Conservation (phyloP, 495 filamentous ascomycete genomes). For the Jackrogersella minutella region DNA sequence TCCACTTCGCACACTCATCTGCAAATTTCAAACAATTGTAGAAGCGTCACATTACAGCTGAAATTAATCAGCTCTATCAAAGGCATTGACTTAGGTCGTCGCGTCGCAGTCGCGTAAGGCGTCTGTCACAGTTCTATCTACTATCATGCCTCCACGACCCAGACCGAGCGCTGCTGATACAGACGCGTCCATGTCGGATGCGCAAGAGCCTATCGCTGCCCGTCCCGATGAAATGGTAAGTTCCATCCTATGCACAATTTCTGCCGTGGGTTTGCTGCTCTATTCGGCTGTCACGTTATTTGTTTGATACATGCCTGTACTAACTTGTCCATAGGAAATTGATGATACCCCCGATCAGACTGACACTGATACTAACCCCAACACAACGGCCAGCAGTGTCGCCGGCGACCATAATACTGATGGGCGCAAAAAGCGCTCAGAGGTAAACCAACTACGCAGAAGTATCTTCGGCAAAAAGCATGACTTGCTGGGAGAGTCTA, state of each 20-base stretch:
- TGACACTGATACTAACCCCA: slow-evolving; percentile 92
- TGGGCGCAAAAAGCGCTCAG: slow-evolving; percentile 83
- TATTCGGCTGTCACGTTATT: not conserved
- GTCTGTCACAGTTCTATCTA: slow-evolving; percentile 31
- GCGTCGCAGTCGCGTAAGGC: slow-evolving; percentile 53
- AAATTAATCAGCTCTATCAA: slow-evolving; percentile 1
- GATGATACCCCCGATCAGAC: slow-evolving; percentile 87
- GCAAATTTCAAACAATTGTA: not conserved
- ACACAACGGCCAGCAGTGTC: slow-evolving; percentile 89
- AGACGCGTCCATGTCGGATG: slow-evolving; percentile 68
- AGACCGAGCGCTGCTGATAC: slow-evolving; percentile 58
- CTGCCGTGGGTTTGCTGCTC: not conserved
- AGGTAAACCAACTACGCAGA: slow-evolving; percentile 85
- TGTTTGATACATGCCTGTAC: slow-evolving; percentile 19
- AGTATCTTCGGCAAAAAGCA: slow-evolving; percentile 96
- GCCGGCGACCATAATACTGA: slow-evolving; percentile 74
- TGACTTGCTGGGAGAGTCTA: slow-evolving; percentile 84
- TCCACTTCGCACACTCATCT: not conserved
- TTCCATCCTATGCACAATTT: slow-evolving; percentile 7
- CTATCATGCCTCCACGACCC: slow-evolving; percentile 69
- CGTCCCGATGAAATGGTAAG: slow-evolving; percentile 58
- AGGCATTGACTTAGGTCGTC: slow-evolving; percentile 24
- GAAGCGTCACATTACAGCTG: not conserved
- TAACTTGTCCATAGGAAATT: slow-evolving; percentile 62
- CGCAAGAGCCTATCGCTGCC: slow-evolving; percentile 56